phyloP scores from a whole-genome alignment of 345 rosid genomes.

The Eucalyptus camaldulensis region DNA sequence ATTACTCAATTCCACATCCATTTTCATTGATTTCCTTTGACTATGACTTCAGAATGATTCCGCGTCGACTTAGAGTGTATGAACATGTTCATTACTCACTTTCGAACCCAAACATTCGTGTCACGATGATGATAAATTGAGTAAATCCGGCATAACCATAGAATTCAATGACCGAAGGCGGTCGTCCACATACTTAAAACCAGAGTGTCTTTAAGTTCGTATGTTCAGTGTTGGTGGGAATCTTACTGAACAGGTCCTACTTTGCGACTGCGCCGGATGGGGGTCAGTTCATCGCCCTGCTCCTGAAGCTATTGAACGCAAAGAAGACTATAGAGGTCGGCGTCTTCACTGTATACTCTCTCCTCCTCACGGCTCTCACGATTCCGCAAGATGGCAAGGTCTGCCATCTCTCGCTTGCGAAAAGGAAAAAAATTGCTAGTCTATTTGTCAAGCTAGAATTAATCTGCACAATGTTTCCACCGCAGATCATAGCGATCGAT shows the following conservation, averaged over 20 bases:
- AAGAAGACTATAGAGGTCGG: conserved; percentile 57
- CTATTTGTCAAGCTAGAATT: not conserved
- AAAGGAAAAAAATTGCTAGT: not conserved
- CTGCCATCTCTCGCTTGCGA: not conserved
- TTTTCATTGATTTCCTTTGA: too few species aligned
- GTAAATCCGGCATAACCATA: not conserved
- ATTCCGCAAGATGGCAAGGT: conserved; percentile 59
- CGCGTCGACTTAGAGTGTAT: too few species aligned
- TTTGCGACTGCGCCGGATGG: conserved; percentile 45
- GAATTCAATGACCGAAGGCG: not conserved
- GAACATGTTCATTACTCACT: too few species aligned
- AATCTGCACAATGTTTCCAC: not conserved
- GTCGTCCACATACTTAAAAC: not conserved
- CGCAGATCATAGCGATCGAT: conserved; percentile 8
- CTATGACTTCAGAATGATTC: too few species aligned
- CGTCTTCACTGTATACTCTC: conserved; percentile 76
- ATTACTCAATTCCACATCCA: too few species aligned
- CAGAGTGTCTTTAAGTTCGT: not conserved
- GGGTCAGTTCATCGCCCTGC: conserved; percentile 49
- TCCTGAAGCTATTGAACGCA: conserved; percentile 42
- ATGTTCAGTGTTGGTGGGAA: not conserved
- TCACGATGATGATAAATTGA: not conserved
- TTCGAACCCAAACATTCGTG: too few species aligned
- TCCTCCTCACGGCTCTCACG: conserved; percentile 64
- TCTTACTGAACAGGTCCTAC: not conserved